Evolutionary conservation across 2,329 filamentous ascomycete genomes (phyloP).

Genomic region (Coniella vitis): DNA sequence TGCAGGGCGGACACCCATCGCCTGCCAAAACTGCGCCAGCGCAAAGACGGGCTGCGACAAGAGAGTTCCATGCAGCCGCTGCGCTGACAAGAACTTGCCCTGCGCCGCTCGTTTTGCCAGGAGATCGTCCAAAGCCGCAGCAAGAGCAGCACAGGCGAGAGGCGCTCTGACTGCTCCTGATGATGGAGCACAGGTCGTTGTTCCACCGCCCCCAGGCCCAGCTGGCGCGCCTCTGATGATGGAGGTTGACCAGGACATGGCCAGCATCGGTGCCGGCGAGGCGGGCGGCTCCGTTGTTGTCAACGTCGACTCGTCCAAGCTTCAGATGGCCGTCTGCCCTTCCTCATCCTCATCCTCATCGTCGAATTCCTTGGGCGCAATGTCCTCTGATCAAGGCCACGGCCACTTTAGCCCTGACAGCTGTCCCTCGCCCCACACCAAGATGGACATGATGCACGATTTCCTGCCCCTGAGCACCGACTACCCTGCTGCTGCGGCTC

Average conservation of each 20-base stretch:
- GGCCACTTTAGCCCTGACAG: conserved; percentile 28
- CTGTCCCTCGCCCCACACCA: conserved; percentile 31
- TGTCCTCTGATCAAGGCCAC: conserved; percentile 15
- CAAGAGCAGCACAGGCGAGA: conserved; percentile 35
- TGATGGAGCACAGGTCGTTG: conserved; percentile 16
- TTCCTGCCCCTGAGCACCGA: conserved; percentile 33
- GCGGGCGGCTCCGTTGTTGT: too few relatives aligned
- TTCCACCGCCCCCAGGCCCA: conserved; percentile 20
- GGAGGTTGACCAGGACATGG: conserved; percentile 26
- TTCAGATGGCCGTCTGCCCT: too few relatives aligned
- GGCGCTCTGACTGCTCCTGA: conserved; percentile 28
- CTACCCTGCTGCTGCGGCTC: conserved; percentile 27
- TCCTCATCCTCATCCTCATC: too few relatives aligned
- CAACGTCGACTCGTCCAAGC: too few relatives aligned
- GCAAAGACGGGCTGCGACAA: conserved; percentile 48
- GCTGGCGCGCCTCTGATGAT: conserved; percentile 29
- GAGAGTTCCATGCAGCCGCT: conserved; percentile 41
- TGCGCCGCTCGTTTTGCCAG: conserved; percentile 44
- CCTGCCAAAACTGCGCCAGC: conserved; percentile 42
- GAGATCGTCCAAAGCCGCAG: conserved; percentile 41
- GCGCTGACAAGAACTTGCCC: conserved; percentile 40
- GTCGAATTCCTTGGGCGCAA: too few relatives aligned
- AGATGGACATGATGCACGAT: conserved; percentile 34
- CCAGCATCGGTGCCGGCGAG: conserved; percentile 13
- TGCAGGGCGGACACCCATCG: conserved; percentile 38